Evolutionary conservation across 257 asterid species (phyloP), one percentile per base, ranked within the genome.

Genomic region (Gentiana dahurica): DNA sequence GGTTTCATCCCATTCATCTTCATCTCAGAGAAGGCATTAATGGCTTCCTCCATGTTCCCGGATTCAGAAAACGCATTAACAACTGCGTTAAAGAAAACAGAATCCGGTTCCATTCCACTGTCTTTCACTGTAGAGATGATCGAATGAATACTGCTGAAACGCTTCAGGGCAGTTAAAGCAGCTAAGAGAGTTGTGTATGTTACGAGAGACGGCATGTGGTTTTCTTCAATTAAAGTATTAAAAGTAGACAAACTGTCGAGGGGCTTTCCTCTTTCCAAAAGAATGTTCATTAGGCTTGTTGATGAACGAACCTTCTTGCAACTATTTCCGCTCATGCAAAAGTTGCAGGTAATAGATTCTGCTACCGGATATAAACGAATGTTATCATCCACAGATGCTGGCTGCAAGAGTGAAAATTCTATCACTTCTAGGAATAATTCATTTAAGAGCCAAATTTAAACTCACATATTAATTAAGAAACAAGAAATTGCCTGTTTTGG

Each of bases 131-230:
- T 66, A 44, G 82, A 65, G 63, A 83, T 68, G 51, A 86, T 77
- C 12, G 76, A 55, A 62, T 75, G 73, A 58, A 75, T 79, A 54
- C 73, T 64, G 50, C 63, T 63, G 41, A 84, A 84, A 63, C 68
- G 74, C 75, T 80, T 86, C 69, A 65, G 89, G 64, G 61, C 72
- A 37, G 92, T 85, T 65, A 85, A 68, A 57, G 85, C 73, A 35
- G 89, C 80, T 68, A 86, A 59, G 55, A 86, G 82, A 8, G 87
- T 80, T 7, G 95, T 86, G 75, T 80, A 86, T 66, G 95, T 78
- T 35, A 83, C 75, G 9, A 86, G 73, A 56, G 95, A 80, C 48
- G 93, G 95, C 57, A 73, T 76, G 60, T 86, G 95, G 15, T 93
- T 93, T 59, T 45, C 75, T 64, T 69, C 75, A 58, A 79, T 77